A percentile compares a stretch with the other conserved stretches of the same genome.
These are phyloP conservation scores for Talaromyces rugulosus DNA, from an alignment of 2,329 filamentous ascomycete species.

Conservation along the genomic window DNA sequence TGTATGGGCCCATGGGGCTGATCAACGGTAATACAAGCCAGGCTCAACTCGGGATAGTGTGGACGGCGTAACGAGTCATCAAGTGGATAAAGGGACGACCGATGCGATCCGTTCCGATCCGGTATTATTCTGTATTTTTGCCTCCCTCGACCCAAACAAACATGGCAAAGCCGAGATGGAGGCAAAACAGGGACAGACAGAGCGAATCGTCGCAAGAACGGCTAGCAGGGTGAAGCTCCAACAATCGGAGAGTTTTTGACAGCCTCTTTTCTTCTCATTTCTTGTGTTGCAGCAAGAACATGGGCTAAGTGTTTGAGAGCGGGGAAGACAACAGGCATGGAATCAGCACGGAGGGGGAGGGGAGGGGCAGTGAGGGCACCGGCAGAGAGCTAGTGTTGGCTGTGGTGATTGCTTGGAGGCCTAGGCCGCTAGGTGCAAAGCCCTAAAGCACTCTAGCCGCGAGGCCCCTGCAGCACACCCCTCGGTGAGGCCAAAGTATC, in stretches of 20 bases:
- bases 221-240: background rate
- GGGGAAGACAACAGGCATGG: background rate
- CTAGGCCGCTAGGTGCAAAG: background rate
- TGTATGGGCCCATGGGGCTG: background rate
- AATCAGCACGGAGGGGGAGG: background rate
- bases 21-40: background rate
- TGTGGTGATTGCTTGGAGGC: background rate
- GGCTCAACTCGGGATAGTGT: background rate
- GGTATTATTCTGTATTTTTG: background rate
- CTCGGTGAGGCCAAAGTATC: background rate
- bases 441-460: background rate
- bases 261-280: background rate
- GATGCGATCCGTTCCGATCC: background rate
- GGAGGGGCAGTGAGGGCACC: background rate
- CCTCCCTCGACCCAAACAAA: background rate
- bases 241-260: background rate
- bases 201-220: background rate
- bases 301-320: background rate
- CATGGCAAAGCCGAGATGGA: background rate
- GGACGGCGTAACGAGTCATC: background rate
- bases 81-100: background rate
- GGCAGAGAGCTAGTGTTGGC: background rate
- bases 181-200: background rate
- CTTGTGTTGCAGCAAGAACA: background rate
- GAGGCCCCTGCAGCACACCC: background rate